These are phyloP conservation scores for Carex littledalei DNA, from an alignment of 176 grass and related monocot genomes.

Conservation along the genomic window DNA sequence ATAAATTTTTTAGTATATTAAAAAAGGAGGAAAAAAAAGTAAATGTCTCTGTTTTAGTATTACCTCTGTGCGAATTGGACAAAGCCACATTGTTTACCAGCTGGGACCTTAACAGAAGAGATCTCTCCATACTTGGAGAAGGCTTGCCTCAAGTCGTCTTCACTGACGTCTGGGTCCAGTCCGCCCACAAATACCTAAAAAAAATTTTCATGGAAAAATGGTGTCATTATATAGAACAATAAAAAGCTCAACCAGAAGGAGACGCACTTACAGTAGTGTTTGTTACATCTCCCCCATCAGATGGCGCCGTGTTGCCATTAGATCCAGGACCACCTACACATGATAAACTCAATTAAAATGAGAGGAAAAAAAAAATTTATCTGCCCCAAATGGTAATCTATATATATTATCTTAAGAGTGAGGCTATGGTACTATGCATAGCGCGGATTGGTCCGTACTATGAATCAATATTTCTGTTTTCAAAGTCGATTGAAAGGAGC, in stretches of 20 bases:
- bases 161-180: constrained; percentile 77
- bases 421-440: too few species aligned
- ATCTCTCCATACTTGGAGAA: constrained; percentile 89
- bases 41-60: background rate
- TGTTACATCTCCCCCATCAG: constrained; percentile 70
- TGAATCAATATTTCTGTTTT: too few species aligned
- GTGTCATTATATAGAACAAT: background rate
- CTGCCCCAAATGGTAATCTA: background rate
- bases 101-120: constrained; percentile 86
- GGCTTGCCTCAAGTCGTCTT: constrained; percentile 75
- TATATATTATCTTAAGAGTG: background rate
- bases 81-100: constrained; percentile 88
- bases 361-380: constrained; percentile 4
- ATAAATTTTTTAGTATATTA: background rate
- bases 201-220: constrained; percentile 13
- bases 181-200: constrained; percentile 93
- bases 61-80: constrained; percentile 94
- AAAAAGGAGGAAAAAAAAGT: background rate
- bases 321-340: constrained; percentile 61
- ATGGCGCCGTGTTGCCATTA: constrained; percentile 44
- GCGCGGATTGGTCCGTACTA: too few species aligned
- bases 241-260: constrained; percentile 14
- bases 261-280: constrained; percentile 76
- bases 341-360: constrained; percentile 6
- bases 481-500: background rate